Evolutionary conservation across 306 rosid genomes (phyloP).

Genomic region (Fragaria ananassa): DNA sequence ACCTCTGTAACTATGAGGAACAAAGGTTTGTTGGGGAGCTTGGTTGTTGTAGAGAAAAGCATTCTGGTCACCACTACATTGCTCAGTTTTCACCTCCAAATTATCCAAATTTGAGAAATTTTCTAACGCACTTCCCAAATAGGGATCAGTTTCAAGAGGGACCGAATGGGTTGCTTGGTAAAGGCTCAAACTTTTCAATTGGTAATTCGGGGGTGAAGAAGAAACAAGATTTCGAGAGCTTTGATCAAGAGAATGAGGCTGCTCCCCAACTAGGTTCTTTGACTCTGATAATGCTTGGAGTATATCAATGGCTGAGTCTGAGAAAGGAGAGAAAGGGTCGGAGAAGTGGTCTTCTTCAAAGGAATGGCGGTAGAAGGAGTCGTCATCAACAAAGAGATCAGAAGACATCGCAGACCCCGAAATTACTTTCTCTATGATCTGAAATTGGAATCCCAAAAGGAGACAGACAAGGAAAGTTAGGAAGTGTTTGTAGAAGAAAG

Average conservation of each 20-base stretch:
- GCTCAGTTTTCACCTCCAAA: conserved; percentile 55
- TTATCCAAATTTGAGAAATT: conserved; percentile 38
- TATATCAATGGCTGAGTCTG: conserved; percentile 40
- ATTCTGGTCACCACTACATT: conserved; percentile 40
- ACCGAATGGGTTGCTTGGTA: conserved; percentile 26
- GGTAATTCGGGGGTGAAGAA: conserved; percentile 52
- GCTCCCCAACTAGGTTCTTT: conserved; percentile 16
- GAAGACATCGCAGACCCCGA: conserved; percentile 55
- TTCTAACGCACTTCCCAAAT: conserved; percentile 30
- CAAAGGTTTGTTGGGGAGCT: conserved; percentile 21
- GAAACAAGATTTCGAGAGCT: conserved; percentile 38
- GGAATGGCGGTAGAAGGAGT: conserved; percentile 35
- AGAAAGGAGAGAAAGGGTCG: conserved; percentile 40
- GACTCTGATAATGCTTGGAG: conserved; percentile 34
- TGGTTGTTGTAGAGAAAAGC: not conserved
- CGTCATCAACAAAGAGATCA: conserved; percentile 49
- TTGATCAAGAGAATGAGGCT: conserved; percentile 35
- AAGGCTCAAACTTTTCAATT: conserved; percentile 39
- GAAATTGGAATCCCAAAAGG: conserved; percentile 6
- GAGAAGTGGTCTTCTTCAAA: conserved; percentile 46
- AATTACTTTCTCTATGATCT: not conserved
- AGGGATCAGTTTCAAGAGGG: conserved; percentile 7
- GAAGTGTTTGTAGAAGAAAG: not conserved
- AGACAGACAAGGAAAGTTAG: not conserved
- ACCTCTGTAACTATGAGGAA: conserved; percentile 52